Evolutionary conservation across 495 filamentous ascomycete species (phyloP), one percentile per base, ranked within the genome.

Genomic region (Aspergillus sclerotiicarbonarius): DNA sequence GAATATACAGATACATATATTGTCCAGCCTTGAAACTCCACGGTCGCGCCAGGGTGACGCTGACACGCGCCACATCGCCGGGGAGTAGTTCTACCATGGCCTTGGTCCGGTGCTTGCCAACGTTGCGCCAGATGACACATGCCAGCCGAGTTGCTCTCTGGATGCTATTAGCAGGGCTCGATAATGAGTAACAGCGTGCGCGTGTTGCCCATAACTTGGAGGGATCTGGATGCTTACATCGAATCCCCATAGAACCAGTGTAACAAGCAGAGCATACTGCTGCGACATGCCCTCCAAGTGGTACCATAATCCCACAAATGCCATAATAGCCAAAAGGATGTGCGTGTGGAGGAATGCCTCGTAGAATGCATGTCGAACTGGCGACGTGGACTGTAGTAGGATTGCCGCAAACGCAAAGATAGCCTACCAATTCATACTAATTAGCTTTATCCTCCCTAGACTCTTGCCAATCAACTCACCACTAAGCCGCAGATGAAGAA

Each of bases 61-160:
- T 80, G 9, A 84, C 80, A 6, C 72, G 67, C 56, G 74, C 71
- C 53, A 82, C 69, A 61, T 77, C 70, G 62, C 81, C 65, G 52
- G 79, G 75, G 16, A 85, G 68, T 9, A 78, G 76, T 59, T 85
- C 80, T 43, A 84, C 70, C 0, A 68, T 79, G 31, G 83, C 77
- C 19, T 67, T 74, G 3, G 80, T 80, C 18, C 68, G 67, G 8
- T 66, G 64, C 43, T 67, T 68, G 39, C 72, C 67, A 54, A 72
- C 62, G 56, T 82, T 96, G 67, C 84, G 82, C 75, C 91, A 93
- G 30, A 81, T 51, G 7, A 84, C 60, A 29, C 75, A 74, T 12
- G 62, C 62, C 10, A 80, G 62, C 31, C 89, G 83, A 16, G 77
- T 63, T 8, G 70, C 59, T 56, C 89, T 84, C 65, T 91, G 81